Evolutionary conservation across 306 rosid genomes (phyloP).

Genomic region (Oemleria cerasiformis): DNA sequence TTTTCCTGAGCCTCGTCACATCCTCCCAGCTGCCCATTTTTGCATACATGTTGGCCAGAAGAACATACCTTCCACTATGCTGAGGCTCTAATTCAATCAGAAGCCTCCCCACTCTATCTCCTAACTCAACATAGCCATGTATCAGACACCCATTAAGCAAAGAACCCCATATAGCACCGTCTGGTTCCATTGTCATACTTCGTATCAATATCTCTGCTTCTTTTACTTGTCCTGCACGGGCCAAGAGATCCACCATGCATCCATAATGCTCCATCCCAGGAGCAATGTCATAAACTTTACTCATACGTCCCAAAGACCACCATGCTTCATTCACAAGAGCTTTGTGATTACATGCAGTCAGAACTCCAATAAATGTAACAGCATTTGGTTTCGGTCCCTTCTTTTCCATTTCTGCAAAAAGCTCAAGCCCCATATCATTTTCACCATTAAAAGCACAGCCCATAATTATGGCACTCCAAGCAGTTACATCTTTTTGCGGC

Average conservation of each 20-base stretch:
- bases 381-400: slow-evolving; percentile 55
- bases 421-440: slow-evolving; percentile 36
- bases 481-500: slow-evolving; percentile 7
- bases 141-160: slow-evolving; percentile 46
- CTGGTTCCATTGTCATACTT: slow-evolving; percentile 39
- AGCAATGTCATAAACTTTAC: slow-evolving; percentile 37
- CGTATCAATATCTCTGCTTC: slow-evolving; percentile 37
- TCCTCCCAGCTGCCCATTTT: slow-evolving; percentile 44
- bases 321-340: slow-evolving; percentile 26
- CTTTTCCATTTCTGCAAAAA: slow-evolving; percentile 45
- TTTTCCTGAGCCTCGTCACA: slow-evolving; percentile 39
- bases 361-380: slow-evolving; percentile 51
- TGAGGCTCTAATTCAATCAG: slow-evolving; percentile 47
- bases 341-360: slow-evolving; percentile 53
- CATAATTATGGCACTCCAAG: slow-evolving; percentile 26
- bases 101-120: slow-evolving; percentile 35
- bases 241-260: slow-evolving; percentile 56
- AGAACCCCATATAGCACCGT: slow-evolving; percentile 34
- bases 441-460: slow-evolving; percentile 24
- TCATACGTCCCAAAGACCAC: slow-evolving; percentile 36
- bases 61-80: slow-evolving; percentile 51
- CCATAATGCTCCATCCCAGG: slow-evolving; percentile 59
- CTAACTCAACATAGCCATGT: slow-evolving; percentile 46
- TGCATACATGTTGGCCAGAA: slow-evolving; percentile 45
- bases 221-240: slow-evolving; percentile 38